Evolutionary conservation across 2,329 filamentous ascomycete species (phyloP), one percentile per base, ranked within the genome.

Genomic region (Didymella arachidicola): DNA sequence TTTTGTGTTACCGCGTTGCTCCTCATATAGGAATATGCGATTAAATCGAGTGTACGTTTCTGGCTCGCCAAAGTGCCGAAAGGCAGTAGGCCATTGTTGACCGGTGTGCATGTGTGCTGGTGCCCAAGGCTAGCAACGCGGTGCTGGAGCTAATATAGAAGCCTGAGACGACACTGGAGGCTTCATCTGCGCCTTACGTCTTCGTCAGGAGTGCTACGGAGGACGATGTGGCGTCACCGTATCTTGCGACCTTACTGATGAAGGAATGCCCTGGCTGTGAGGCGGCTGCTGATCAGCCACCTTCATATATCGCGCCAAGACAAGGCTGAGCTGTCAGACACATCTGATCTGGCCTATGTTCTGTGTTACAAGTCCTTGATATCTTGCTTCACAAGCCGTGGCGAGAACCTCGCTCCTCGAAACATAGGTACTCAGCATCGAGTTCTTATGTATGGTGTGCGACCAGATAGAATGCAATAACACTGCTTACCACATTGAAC

Each of bases 1-100:
- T 61, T 64, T 53, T 41, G 71, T 68, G 66, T 65, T 60, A 73
- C 68, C 18, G 50, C 50, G 44, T 41, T 39, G 16, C 25, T 41
- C 45, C 45, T 41, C 26, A 50, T 53, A 32, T 50, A 46, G 39
- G 32, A 32, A 46, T 50, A 34, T 41, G 34, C 45, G 12, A 27
- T 45, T 26, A 34, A 34, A 36, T 38, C 30, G 38, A 49, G 34
- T 30, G 34, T 53, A 48, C 43, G 22, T 49, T 32, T 57, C 59
- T 60, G 64, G 63, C 63, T 66, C 5, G 66, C 53, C 57, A 60
- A 61, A 48, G 53, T 55, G 57, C 47, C 45, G 36, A 51, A 48
- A 53, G 41, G 53, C 22, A 50, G 38, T 19, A 46, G 57, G 18
- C 42, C 52, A 18, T 30, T 12, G 16, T 32, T 49, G 59, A 61